Conservation (phyloP, 2,329 filamentous ascomycete species). For the Ophiostoma novo-ulmi region DNA sequence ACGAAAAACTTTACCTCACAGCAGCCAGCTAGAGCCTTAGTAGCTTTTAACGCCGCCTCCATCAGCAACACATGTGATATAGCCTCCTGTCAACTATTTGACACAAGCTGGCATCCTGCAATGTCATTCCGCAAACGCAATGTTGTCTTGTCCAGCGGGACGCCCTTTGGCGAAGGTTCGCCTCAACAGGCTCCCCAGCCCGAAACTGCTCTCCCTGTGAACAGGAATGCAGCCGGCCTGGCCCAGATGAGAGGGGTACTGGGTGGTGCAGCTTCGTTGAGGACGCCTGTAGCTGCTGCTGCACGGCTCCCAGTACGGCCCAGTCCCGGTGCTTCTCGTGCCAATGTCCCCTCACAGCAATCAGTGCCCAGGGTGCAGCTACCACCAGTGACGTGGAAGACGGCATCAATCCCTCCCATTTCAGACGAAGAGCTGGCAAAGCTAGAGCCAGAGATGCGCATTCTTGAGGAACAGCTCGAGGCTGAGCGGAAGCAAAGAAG, state of each 20-base stretch:
- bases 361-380: background rate
- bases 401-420: conserved; percentile 15
- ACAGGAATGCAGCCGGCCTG: conserved; percentile 6
- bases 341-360: background rate
- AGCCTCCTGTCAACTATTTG: background rate
- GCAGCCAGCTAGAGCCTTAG: background rate
- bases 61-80: background rate
- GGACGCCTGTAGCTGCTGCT: background rate
- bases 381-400: conserved; percentile 20
- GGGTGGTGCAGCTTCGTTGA: background rate
- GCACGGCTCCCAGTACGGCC: conserved; percentile 7
- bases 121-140: conserved; percentile 59
- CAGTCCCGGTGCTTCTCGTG: background rate
- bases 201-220: background rate
- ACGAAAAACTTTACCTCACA: background rate
- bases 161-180: conserved; percentile 9
- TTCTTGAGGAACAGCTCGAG: conserved; percentile 18
- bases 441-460: conserved; percentile 24
- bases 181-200: conserved; percentile 6
- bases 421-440: conserved; percentile 10
- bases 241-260: background rate
- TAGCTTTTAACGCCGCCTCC: background rate
- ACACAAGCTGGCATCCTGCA: background rate
- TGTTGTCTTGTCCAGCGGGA: conserved; percentile 43
- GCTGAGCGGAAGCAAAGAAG: conserved; percentile 16